Base-by-base conservation (phyloP, 768 basidiomycete species). In the Fomitopsis pulvina region DNA sequence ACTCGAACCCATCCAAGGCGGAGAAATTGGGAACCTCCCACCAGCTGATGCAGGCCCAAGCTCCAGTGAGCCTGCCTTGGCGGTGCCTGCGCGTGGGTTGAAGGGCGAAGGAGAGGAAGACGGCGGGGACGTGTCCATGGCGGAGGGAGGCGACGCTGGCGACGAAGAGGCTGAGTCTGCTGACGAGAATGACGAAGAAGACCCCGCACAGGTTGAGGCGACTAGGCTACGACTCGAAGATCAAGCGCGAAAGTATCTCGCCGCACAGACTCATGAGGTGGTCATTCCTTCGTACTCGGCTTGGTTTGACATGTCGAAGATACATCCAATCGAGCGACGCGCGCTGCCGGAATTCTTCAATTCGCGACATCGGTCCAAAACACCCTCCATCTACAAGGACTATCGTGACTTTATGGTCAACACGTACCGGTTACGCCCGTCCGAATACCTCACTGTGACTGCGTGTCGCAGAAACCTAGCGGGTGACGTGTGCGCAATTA, bases 331-430 rank as follows among this genome's bases (percentile, higher is more conserved):
- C 53, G 96, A 99, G 68, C 80, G 84, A 41, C 82, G 91, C 56
- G 88, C 92, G 0, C 74, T 99, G 25, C 96, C 96, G 28, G 96
- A 99, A 68, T 99, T 98, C 76, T 99, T 99, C 80, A 93, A 92
- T 65, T 89, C 88, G 40, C 78, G 92, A 47, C 97, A 98, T 66
- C 72, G 94, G 49, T 88, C 85, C 54, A 99, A 99, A 71, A 96
- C 95, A 1, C 95, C 96, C 0, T 77, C 89, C 18, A 92, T 97
- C 54, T 99, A 98, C 75, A 98, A 98, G 67, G 95, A 99, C 66
- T 99, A 99, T 62, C 83, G 96, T 52, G 95, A 99, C 74, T 99
- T 99, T 59, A 99, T 99, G 95, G 82, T 99, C 66, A 97, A 99
- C 71, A 93, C 96, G 1, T 98, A 97, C 68, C 78, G 96, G 45